Evolutionary conservation across 2,329 filamentous ascomycete species (phyloP), one percentile per base, ranked within the genome.

Genomic region (Trichoderma citrinoviride): DNA sequence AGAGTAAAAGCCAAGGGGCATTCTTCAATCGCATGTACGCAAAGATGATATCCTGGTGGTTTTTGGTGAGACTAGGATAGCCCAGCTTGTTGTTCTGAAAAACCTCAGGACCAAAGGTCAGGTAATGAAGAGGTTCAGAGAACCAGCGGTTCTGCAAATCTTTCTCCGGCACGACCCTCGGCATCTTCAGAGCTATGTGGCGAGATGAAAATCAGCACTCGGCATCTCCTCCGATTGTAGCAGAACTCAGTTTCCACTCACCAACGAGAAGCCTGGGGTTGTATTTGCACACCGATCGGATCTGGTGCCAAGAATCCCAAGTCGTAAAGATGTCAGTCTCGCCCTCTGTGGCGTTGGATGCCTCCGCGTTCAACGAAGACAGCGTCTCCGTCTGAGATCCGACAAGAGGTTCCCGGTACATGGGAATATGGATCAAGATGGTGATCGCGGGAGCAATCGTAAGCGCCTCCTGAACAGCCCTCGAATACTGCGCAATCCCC

Each of bases 251-350:
- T 53, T 53, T 7, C 14, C 43, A 75, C 92, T 81, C 89, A 97
- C 94, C 91, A 77, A 97, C 87, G 72, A 87, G 90, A 43, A 99
- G 82, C 75, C 92, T 87, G 64, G 84, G 79, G 76, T 89, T 90
- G 78, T 99, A 98, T 78, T 89, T 90, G 84, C 93, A 97, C 65
- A 92, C 82, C 61, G 88, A 89, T 61, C 95, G 86, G 72, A 99
- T 90, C 23, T 89, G 83, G 75, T 99, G 90, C 95, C 95, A 99
- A 1, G 90, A 89, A 77, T 98, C 93, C 96, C 96, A 99, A 2
- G 89, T 84, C 61, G 88, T 88, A 76, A 92, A 95, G 0, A 90
- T 76, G 71, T 94, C 90, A 66, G 89, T 79, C 23, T 87, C 83
- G 37, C 81, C 79, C 7, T 72, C 71, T 40, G 76, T 65, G 17